Evolutionary conservation across 352 stramenopile species (phyloP), one percentile per base, ranked within the genome.

Genomic region (Globisporangium viniferum): DNA sequence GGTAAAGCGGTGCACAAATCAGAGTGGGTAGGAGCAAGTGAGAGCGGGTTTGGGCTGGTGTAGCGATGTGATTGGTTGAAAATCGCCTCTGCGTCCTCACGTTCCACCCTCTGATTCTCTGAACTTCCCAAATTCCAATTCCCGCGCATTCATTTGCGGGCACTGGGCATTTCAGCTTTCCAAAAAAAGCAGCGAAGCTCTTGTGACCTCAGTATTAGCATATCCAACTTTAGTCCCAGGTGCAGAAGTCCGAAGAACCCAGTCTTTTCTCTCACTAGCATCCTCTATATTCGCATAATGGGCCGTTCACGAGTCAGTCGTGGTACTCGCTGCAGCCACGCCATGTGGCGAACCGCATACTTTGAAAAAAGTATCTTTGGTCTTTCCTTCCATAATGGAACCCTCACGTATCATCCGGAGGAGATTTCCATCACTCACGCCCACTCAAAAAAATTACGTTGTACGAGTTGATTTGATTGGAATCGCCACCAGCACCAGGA

Each of bases 151-250:
- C 29, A 44, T 20, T n/a, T 9, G 5, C 10, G 20, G 2, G 53
- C 53, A 59, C 53, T 59, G 53, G 53, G 27, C 24, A 39, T 59
- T 59, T 59, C 27, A 59, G 27, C 53, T 59, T 59, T 59, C 53
- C 24, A 59, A 59, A 39, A 46, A 51, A 51, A 51, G 44, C 18
- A 51, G 44, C 18, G 44, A 51, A 51, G 44, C 18, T 51, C 44
- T 51, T 24, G 1, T 0, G 44, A 39, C 53, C 53, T 39, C 15
- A 3, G 27, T 24, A 59, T 14, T 39, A 41, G 15, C 53, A 59
- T 59, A 24, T 12, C 27, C 24, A 59, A 24, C 12, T 59, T 59
- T 14, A 59, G 53, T 14, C 14, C 5, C 20, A 33, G 24, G 2
- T 33, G 53, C 27, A 51, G 5, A 39, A 59, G 51, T 57, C 27